phyloP scores from a whole-genome alignment of 495 filamentous ascomycete genomes.

The Hypoxylon lienhwacheense region DNA sequence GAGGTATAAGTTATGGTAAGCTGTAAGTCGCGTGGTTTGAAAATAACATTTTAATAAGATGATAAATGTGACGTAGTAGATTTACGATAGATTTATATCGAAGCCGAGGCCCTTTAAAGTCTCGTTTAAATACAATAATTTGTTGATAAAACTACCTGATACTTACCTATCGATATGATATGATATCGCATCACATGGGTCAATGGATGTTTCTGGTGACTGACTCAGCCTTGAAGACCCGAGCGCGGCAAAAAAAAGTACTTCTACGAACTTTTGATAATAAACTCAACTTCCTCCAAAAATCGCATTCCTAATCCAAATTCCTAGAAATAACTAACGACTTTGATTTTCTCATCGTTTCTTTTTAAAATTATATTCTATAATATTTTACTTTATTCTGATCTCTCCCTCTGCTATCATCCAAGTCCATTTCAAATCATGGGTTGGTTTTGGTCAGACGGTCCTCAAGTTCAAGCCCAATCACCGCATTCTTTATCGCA shows the following conservation, averaged over 20 bases:
- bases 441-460: constrained; percentile 99
- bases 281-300: constrained; percentile 2
- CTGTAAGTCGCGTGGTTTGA: constrained; percentile 1
- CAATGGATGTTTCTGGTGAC: constrained; percentile 2
- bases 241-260: constrained; percentile 28
- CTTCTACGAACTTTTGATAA: constrained; percentile 7
- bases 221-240: constrained; percentile 17
- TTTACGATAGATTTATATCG: not conserved
- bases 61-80: constrained; percentile 27
- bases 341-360: not conserved
- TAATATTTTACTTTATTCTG: not conserved
- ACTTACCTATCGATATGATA: not conserved
- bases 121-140: not conserved
- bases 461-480: constrained; percentile 47
- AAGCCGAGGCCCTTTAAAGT: not conserved
- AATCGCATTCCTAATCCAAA: not conserved
- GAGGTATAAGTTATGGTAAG: no score
- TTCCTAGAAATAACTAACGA: not conserved
- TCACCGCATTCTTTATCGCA: constrained; percentile 35
- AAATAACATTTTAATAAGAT: not conserved
- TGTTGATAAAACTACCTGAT: not conserved
- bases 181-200: not conserved
- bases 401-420: no score
- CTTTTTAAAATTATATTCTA: not conserved
- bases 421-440: constrained; percentile 50